Evolutionary conservation across 768 basidiomycete genomes (phyloP), one percentile per base, ranked within the genome.

Genomic region (Collybiopsis confluens): DNA sequence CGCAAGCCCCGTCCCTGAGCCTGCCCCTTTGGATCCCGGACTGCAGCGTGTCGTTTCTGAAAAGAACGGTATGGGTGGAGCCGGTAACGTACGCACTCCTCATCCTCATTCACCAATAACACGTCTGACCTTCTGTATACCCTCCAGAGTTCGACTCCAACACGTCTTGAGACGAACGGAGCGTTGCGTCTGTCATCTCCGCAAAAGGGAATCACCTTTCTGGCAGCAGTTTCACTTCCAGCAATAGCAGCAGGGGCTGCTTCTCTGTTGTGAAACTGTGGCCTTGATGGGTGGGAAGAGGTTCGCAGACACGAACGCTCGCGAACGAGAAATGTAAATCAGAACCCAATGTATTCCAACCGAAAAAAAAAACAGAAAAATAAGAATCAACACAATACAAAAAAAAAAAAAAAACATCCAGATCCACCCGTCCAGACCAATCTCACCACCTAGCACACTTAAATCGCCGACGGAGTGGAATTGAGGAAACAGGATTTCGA

Each of bases 41-140:
- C 23, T 52, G 24, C 50, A 52, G 21, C 40, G 26, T 26, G 30
- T 52, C 11, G 41, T 52, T 11, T 37, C 37, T 23, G 8, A 40
- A 18, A 52, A 52, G 30, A 52, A 52, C 18, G 21, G 30, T 4
- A 52, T 52, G 50, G 50, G 50, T 4, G 50, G 37, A 9, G 30
- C 26, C 7, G 38, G 26, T 3, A 30, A 26, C 18, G 40, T 42
- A 18, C n/a, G 40, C n/a, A 23, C 42, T 20, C 38, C 11, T 33
- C 28, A 18, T 24, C 30, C 9, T 35, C 45, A 18, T n/a, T 33
- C 8, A 48, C 21, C 4, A 18, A 46, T 13, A 21, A 15, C 20
- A 11, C 20, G 9, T 11, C 23, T 48, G 35, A 37, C 4, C 23
- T 21, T 8, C 20, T 7, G 26, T 33, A 6, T 33, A 5, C 2